phyloP scores from a whole-genome alignment of 192 early-diverging fungal species.

The Backusella tarrabulga region DNA sequence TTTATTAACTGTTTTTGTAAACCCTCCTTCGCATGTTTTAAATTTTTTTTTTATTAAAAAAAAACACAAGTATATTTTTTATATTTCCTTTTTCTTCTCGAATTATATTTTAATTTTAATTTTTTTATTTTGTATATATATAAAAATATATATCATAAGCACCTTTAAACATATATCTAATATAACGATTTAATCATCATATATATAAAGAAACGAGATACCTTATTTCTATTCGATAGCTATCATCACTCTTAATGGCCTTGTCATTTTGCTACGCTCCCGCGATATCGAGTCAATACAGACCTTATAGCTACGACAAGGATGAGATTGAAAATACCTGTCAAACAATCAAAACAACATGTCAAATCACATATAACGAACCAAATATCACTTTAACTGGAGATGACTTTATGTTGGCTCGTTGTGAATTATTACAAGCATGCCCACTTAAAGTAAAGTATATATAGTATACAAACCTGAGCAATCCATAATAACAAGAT shows the following conservation, averaged over 20 bases:
- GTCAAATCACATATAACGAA: slow-evolving; percentile 37
- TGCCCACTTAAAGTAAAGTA: slow-evolving; percentile 42
- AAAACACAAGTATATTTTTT: not conserved
- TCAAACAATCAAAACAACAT: slow-evolving; percentile 19
- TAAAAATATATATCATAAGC: not conserved
- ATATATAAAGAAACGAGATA: too few relatives aligned
- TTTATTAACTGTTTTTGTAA: not conserved
- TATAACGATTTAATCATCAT: not conserved
- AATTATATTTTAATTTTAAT: not conserved
- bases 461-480: not conserved
- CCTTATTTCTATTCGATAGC: not conserved
- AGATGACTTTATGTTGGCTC: slow-evolving; percentile 38
- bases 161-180: not conserved
- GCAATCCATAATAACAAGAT: not conserved
- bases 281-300: slow-evolving; percentile 28
- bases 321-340: slow-evolving; percentile 22
- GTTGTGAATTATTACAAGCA: slow-evolving; percentile 43
- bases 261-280: slow-evolving; percentile 32
- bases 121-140: not conserved
- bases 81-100: not conserved
- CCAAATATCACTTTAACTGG: slow-evolving; percentile 50
- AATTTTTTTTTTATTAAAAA: not conserved
- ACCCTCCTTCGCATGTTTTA: slow-evolving; percentile 7
- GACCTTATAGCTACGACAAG: not conserved
- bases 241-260: not conserved